Base-by-base conservation (phyloP, 768 basidiomycete species). In the Fistulinella prunicolor region DNA sequence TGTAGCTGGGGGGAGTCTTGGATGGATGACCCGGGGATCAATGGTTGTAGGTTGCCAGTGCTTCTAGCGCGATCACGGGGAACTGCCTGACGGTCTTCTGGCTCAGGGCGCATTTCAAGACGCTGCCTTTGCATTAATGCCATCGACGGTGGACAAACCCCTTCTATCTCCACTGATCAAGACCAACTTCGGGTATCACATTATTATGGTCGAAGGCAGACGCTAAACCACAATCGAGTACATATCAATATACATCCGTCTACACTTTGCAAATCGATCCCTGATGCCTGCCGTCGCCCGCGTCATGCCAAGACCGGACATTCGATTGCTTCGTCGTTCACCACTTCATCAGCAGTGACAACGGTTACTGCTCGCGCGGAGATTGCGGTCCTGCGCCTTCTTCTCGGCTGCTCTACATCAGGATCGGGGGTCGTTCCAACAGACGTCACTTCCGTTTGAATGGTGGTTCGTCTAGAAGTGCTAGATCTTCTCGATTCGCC, bases 141-240 rank as follows among this genome's bases (percentile, higher is more conserved):
- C 89, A 3, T 93, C 90, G 8, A 79, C 85, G 4, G 80, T 87
- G 51, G 89, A 90, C 67, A 90, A 87, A 54, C 89, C 90, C 4
- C 69, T 78, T 42, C 60, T 80, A 16, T 86, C 88, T 2, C 68
- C 81, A 14, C 77, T 92, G 41, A 84, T 92, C 28, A 93, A 91
- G 69, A 93, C 90, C 6, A 80, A 77, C 51, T 83, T 83, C 60
- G 90, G 90, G 13, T 93, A 92, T 67, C 90, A 93, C 63, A 83
- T 93, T 59, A 91, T 93, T 65, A 89, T 93, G 87, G 89, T 91
- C 7, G 89, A 93, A 70, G 89, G 88, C 16, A 79, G 89, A 30
- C 80, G 86, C 29, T 82, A 60, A 54, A 20, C 38, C 43, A 38
- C 44, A 34, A 32, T 51, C 43, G 36, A 56, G 46, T 62, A 62